Conservation (phyloP, 2,329 filamentous ascomycete genomes). For the Sporothrix protearum region DNA sequence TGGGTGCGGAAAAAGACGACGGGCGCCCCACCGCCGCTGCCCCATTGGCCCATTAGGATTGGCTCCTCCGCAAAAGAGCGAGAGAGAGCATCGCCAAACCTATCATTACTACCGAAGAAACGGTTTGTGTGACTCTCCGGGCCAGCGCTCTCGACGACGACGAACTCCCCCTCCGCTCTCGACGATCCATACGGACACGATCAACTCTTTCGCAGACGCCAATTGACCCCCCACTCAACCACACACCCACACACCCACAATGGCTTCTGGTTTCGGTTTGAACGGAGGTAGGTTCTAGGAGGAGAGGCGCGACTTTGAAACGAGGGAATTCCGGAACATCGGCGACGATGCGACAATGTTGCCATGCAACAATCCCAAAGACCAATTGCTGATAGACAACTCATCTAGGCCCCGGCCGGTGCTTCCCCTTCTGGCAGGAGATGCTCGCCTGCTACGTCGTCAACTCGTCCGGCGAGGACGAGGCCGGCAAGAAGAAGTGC, state of each 20-base stretch:
- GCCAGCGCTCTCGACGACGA: constrained; percentile 5
- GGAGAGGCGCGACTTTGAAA: not conserved
- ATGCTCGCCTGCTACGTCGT: constrained; percentile 97
- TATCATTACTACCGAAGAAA: not conserved
- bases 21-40: constrained; percentile 12
- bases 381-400: constrained; percentile 14
- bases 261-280: constrained; percentile 82
- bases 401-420: constrained; percentile 62
- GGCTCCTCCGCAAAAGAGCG: constrained; percentile 2
- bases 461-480: constrained; percentile 77
- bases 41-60: constrained; percentile 1
- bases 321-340: not conserved
- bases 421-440: constrained; percentile 99
- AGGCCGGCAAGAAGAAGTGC: constrained; percentile 84
- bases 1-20: not conserved
- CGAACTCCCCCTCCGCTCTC: not conserved
- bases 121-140: not conserved
- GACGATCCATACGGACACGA: not conserved
- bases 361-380: not conserved
- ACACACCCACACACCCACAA: constrained; percentile 35
- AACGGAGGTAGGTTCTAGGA: constrained; percentile 62
- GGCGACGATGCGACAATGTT: not conserved
- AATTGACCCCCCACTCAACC: not conserved
- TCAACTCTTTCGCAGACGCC: not conserved
- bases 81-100: constrained; percentile 13